Conservation (phyloP, 345 rosid genomes). For the Xanthoceras sorbifolium region DNA sequence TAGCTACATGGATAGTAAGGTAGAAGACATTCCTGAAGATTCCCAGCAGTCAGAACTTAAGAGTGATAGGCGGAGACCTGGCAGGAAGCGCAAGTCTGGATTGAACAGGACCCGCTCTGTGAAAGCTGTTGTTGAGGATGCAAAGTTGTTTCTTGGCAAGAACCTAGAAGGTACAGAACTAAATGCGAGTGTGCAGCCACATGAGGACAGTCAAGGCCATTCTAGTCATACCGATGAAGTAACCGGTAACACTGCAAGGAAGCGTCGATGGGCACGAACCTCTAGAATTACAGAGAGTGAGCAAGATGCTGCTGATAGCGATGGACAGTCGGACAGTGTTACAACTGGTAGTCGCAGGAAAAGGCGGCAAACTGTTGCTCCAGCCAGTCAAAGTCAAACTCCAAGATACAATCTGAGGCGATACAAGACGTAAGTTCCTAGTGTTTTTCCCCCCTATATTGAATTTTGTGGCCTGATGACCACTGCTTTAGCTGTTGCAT, state of each 20-base stretch:
- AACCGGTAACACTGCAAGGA: conserved; percentile 42
- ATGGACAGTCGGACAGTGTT: conserved; percentile 63
- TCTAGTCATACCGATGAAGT: conserved; percentile 38
- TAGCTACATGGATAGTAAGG: conserved; percentile 53
- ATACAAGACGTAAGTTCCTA: conserved; percentile 60
- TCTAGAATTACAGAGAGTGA: conserved; percentile 48
- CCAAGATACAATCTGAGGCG: conserved; percentile 86
- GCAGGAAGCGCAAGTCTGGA: conserved; percentile 52
- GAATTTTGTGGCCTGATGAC: not conserved
- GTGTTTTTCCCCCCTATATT: not conserved
- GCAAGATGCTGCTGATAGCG: conserved; percentile 63
- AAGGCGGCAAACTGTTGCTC: conserved; percentile 50
- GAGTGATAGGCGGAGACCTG: conserved; percentile 42
- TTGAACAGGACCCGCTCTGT: conserved; percentile 46
- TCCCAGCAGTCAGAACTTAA: conserved; percentile 57
- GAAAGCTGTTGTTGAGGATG: conserved; percentile 60
- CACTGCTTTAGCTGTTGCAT: not conserved
- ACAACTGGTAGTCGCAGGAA: conserved; percentile 65
- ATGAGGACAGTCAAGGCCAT: conserved; percentile 40
- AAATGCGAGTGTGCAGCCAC: conserved; percentile 26
- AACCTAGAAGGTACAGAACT: conserved; percentile 37
- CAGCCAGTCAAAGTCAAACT: conserved; percentile 38
- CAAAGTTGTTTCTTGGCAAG: conserved; percentile 48
- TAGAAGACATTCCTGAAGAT: conserved; percentile 51
- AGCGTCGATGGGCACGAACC: conserved; percentile 49